Percentiles rank a stretch among this genome's conserved stretches.
Evolutionary conservation across 1,284 basidiomycete genomes (phyloP).

Genomic region (Entoloma clypeatum): DNA sequence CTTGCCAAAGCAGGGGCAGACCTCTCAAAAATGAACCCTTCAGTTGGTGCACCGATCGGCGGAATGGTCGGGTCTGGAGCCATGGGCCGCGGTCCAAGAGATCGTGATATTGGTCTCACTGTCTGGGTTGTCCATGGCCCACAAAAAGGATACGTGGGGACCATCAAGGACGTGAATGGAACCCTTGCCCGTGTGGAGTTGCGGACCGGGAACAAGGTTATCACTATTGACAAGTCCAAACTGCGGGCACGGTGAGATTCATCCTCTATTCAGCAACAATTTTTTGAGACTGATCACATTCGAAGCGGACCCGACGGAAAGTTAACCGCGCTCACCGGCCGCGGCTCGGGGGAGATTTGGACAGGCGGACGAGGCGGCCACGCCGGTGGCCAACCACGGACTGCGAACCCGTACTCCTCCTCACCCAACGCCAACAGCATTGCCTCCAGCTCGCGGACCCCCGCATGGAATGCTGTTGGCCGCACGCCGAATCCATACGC

Average conservation of each 20-base stretch:
- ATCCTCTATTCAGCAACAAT: background rate
- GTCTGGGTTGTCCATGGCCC: conserved; percentile 87
- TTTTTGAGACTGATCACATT: conserved; percentile 11
- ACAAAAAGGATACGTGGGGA: conserved; percentile 89
- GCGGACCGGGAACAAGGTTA: conserved; percentile 85
- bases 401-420: conserved; percentile 54
- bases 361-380: conserved; percentile 22
- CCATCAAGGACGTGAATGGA: conserved; percentile 95
- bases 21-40: conserved; percentile 96
- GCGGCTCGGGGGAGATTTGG: conserved; percentile 12
- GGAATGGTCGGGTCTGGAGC: conserved; percentile 80
- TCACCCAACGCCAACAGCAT: too few relatives aligned
- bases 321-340: conserved; percentile 41
- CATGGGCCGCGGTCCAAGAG: conserved; percentile 71
- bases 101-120: conserved; percentile 77
- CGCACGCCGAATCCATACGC: conserved; percentile 69
- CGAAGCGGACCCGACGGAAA: conserved; percentile 49
- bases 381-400: conserved; percentile 27
- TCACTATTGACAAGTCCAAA: conserved; percentile 82
- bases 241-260: conserved; percentile 72
- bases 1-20: conserved; percentile 66
- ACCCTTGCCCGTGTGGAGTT: conserved; percentile 87
- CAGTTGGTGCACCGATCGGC: conserved; percentile 59
- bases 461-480: conserved; percentile 51
- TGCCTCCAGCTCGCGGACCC: conserved; percentile 55